Base-by-base conservation (phyloP, 768 basidiomycete species). In the Trametopsis cervina region DNA sequence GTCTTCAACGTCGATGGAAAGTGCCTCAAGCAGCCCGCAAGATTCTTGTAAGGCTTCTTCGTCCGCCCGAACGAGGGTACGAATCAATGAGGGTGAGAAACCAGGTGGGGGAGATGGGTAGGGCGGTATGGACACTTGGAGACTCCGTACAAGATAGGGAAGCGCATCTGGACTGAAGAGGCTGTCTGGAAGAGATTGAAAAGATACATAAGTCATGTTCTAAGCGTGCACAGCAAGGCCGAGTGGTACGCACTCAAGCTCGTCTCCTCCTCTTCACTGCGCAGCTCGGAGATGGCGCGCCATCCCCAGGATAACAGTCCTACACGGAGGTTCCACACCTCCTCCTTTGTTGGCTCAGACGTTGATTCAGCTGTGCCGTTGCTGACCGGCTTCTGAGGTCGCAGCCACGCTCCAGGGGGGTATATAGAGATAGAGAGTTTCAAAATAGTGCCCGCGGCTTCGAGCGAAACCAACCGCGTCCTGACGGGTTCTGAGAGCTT, bases 1-100 rank as follows among this genome's bases (percentile, higher is more conserved):
- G 47, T 87, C 84, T 59, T 86, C 85, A 10, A 86, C 76, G 57
- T 92, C 89, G 12, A 90, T 71, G 13, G 82, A 73, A 24, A 89
- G 76, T 29, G 86, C 82, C 60, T 92, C 89, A 23, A 92, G 72
- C 33, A 83, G 69, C 43, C 77, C 85, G 64, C 83, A 88, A 0
- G 78, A 75, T 58, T 90, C 83, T 56, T 87, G 83, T 25, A 92
- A 69, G 13, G 76, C 68, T 29, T 87, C 84, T 42, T 85, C 78
- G 63, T 92, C 89, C 2, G 80, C 68, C 47, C 78, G 72, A 37
- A 82, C 63, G 11, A 85, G 73, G 24, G 61, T 63, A 37, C 68
- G 41, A 73, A 67, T 50, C 75, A 63, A n/a, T 57, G 63, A 29
- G 70, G 67, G 13, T 67, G 68, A 33, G 46, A 76, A 74, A 13